Evolutionary conservation across 2,329 filamentous ascomycete species (phyloP), one percentile per base, ranked within the genome.

Genomic region (Cladosporium phlei): DNA sequence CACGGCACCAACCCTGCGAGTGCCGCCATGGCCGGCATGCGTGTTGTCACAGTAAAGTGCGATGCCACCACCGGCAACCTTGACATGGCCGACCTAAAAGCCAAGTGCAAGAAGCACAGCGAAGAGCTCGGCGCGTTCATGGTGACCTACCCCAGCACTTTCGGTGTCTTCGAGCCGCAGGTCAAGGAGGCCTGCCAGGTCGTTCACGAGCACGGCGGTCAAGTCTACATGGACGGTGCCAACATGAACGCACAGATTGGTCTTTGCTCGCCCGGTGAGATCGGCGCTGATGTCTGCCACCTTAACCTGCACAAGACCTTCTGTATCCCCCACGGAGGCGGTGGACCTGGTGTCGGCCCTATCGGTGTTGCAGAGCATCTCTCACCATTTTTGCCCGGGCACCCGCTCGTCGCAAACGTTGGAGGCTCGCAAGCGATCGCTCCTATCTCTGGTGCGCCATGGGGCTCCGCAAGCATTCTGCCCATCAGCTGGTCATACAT

Each of bases 211-310:
- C 74, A 94, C 62, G 91, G 91, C 43, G 91, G 91, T 8, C 88
- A 94, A 63, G 91, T 97, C 12, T 97, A 96, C 74, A 96, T 97
- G 91, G 91, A 97, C 64, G 91, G 91, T 38, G 91, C 91, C 55
- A 97, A 97, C 73, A 93, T 96, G 88, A 97, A 96, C 64, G 91
- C 91, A 14, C 91, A 97, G 69, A 96, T 97, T 54, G 91, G 91
- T 10, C 78, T 97, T 9, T 95, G 88, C 73, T 95, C 88, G 1
- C 91, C 91, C 2, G 91, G 91, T 29, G 89, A 94, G 66, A 95
- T 97, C 56, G 91, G 91, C 16, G 91, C 91, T 22, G 91, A 97
- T 65, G 90, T 96, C 29, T 97, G 91, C 77, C 91, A 96, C 72
- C 76, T 97, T 50, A 97, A 97, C 69, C 78, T 97, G 32, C 91